Evolutionary conservation across 2,329 filamentous ascomycete species (phyloP).

Genomic region (Colletotrichum sojae): DNA sequence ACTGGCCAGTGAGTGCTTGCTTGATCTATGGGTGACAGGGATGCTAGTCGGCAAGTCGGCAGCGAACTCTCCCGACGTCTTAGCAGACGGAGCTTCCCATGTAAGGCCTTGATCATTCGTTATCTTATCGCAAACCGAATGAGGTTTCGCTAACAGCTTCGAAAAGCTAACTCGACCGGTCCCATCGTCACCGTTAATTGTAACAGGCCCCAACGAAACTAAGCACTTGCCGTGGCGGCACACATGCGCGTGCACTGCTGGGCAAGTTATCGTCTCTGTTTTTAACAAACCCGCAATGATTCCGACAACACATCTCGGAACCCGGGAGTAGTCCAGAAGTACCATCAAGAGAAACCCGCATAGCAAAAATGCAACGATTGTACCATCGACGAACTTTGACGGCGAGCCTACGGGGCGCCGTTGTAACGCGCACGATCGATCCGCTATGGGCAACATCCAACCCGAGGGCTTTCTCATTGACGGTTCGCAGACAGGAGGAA

Average conservation of each 20-base stretch:
- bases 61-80: too few species aligned
- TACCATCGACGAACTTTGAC: slow-evolving; percentile 13
- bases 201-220: slow-evolving; percentile 8
- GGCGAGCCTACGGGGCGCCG: slow-evolving; percentile 13
- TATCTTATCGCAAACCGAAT: too few species aligned
- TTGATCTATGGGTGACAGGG: too few species aligned
- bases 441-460: not conserved
- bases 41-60: too few species aligned
- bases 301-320: slow-evolving; percentile 2
- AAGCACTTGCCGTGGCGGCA: slow-evolving; percentile 19
- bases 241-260: slow-evolving; percentile 23
- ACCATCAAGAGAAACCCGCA: not conserved
- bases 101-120: too few species aligned
- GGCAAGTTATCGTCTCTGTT: slow-evolving; percentile 9
- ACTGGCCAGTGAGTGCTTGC: too few species aligned
- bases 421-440: not conserved
- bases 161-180: not conserved
- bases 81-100: too few species aligned
- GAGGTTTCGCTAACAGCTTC: slow-evolving; percentile 9
- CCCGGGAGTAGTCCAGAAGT: slow-evolving; percentile 19
- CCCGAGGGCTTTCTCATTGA: slow-evolving; percentile 47
- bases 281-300: slow-evolving; percentile 25
- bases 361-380: slow-evolving; percentile 25
- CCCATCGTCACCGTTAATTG: not conserved
- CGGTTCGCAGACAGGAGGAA: slow-evolving; percentile 35